These are phyloP conservation scores for Plasmodium gallinaceum DNA, from an alignment of 169 alveolate genomes.

Conservation along the genomic window DNA sequence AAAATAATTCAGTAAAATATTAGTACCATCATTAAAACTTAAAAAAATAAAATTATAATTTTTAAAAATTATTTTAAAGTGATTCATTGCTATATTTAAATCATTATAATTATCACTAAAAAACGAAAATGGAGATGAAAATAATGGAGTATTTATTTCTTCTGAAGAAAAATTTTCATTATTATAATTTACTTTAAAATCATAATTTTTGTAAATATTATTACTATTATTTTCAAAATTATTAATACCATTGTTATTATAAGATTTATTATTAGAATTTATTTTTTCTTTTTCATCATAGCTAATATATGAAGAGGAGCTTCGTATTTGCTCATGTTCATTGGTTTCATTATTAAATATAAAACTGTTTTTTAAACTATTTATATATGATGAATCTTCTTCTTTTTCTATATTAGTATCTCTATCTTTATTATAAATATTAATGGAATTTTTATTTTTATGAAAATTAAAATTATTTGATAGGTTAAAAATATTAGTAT, in stretches of 20 bases:
- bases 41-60: constrained; percentile 54
- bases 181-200: not conserved
- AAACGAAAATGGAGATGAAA: constrained; percentile 64
- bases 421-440: not conserved
- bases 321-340: too few relatives aligned
- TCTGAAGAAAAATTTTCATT: not conserved
- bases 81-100: constrained; percentile 46
- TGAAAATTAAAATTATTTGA: constrained; percentile 18
- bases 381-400: not conserved
- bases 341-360: not conserved
- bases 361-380: not conserved
- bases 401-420: not conserved
- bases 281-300: not conserved
- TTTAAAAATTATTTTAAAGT: constrained; percentile 44
- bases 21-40: constrained; percentile 70
- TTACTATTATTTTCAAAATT: not conserved
- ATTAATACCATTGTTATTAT: not conserved
- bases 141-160: constrained; percentile 8
- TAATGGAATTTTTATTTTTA: not conserved
- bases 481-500: constrained; percentile 40
- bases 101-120: constrained; percentile 54
- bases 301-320: not conserved
- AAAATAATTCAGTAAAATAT: constrained; percentile 44
- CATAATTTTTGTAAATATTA: not conserved
- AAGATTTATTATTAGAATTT: not conserved